phyloP scores from a whole-genome alignment of 2,329 filamentous ascomycete genomes.

The Mariannaea sp. region DNA sequence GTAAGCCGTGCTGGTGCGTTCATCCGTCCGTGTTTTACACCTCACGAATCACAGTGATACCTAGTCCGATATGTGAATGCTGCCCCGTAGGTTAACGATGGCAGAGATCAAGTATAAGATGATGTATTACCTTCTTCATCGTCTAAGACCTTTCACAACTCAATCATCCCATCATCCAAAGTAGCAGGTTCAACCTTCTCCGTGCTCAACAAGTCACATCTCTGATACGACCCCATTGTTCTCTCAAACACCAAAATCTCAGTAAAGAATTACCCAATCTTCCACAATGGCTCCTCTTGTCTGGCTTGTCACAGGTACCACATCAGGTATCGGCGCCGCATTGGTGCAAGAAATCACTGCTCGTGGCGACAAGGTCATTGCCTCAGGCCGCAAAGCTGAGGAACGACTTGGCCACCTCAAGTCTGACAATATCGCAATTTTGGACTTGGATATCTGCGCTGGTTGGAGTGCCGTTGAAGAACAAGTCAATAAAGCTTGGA shows the following conservation, averaged over 20 bases:
- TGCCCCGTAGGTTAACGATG: not conserved
- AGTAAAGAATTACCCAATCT: too few relatives aligned
- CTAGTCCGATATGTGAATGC: too few relatives aligned
- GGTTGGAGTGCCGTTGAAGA: slow-evolving; percentile 20
- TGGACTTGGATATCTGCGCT: slow-evolving; percentile 42
- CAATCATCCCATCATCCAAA: not conserved
- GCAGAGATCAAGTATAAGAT: not conserved
- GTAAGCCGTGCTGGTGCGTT: not conserved
- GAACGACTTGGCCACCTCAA: slow-evolving; percentile 33
- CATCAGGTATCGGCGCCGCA: slow-evolving; percentile 40
- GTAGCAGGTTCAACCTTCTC: not conserved
- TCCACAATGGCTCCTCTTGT: slow-evolving; percentile 30
- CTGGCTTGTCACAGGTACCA: slow-evolving; percentile 43
- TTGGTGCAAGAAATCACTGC: slow-evolving; percentile 29
- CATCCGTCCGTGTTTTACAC: not conserved
- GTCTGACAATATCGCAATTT: slow-evolving; percentile 33
- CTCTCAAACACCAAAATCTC: not conserved
- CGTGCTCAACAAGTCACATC: too few relatives aligned
- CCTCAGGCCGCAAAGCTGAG: slow-evolving; percentile 36
- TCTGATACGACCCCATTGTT: too few relatives aligned
- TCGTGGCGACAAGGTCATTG: slow-evolving; percentile 41
- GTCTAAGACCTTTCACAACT: not conserved
- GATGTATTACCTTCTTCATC: not conserved
- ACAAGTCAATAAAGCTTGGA: slow-evolving; percentile 36
- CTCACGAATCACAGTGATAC: too few relatives aligned